phyloP scores from a whole-genome alignment of 805 yeast genomes.

The Candida railenensis region DNA sequence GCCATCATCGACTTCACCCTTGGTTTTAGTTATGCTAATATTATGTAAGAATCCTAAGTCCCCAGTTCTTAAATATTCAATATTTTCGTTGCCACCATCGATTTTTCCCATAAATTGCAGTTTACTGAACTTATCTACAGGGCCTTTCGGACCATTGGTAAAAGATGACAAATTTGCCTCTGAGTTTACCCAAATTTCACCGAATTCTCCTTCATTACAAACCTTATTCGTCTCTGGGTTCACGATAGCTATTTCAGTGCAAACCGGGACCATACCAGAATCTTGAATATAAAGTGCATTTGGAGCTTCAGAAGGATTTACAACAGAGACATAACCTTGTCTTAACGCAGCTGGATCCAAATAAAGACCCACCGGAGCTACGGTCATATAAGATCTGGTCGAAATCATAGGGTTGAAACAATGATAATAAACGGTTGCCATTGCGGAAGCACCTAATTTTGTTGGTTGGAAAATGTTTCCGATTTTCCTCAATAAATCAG shows the following conservation, averaged over 20 bases:
- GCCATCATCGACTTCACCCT: conserved; percentile 24
- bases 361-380: conserved; percentile 84
- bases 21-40: conserved; percentile 48
- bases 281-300: conserved; percentile 81
- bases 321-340: conserved; percentile 82
- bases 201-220: conserved; percentile 88
- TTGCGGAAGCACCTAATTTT: conserved; percentile 62
- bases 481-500: conserved; percentile 54
- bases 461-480: conserved; percentile 63
- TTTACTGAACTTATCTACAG: conserved; percentile 48
- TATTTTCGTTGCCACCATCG: conserved; percentile 55
- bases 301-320: conserved; percentile 68
- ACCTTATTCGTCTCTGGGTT: conserved; percentile 85
- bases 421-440: conserved; percentile 78
- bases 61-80: conserved; percentile 81
- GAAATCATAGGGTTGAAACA: conserved; percentile 79
- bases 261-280: conserved; percentile 93
- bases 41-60: conserved; percentile 91
- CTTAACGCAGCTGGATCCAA: conserved; percentile 85
- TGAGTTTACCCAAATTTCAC: conserved; percentile 95
- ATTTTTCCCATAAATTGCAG: conserved; percentile 63
- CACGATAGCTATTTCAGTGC: conserved; percentile 90
- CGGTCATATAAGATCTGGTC: conserved; percentile 81
- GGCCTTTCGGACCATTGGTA: conserved; percentile 52
- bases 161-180: conserved; percentile 74